These are phyloP conservation scores for Tricholoma flavovirens DNA, from an alignment of 768 basidiomycete genomes.

Conservation along the genomic window DNA sequence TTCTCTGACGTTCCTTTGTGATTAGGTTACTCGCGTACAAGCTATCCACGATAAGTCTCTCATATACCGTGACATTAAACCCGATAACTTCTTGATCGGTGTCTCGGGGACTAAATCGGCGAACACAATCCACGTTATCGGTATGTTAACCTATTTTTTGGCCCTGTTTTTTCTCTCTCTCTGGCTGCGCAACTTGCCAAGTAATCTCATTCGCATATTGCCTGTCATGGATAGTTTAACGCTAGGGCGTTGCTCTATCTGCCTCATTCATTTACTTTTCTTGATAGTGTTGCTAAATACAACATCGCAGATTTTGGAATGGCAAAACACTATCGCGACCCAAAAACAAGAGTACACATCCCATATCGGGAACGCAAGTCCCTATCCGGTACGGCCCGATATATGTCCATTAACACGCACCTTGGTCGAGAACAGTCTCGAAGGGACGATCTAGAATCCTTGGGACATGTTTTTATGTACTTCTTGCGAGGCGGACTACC, in stretches of 20 bases:
- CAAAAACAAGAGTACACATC: slow-evolving; percentile 95
- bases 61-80: slow-evolving; percentile 98
- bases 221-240: neutral
- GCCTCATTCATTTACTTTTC: neutral
- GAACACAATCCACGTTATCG: slow-evolving; percentile 82
- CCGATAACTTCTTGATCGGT: slow-evolving; percentile 98
- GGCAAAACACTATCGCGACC: slow-evolving; percentile 99
- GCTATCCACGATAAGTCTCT: slow-evolving; percentile 97
- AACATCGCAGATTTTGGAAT: slow-evolving; percentile 81
- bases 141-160: slow-evolving; percentile 37
- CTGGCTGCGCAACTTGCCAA: neutral
- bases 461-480: slow-evolving; percentile 99
- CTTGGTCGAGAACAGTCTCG: slow-evolving; percentile 92
- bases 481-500: slow-evolving; percentile 94
- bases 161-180: neutral
- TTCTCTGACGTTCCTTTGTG: slow-evolving; percentile 8
- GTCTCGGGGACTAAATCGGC: slow-evolving; percentile 88
- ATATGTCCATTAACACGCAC: slow-evolving; percentile 99
- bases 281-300: slow-evolving; percentile 7
- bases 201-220: neutral
- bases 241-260: neutral
- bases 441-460: slow-evolving; percentile 92
- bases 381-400: slow-evolving; percentile 91
- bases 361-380: slow-evolving; percentile 99
- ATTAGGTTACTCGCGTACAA: slow-evolving; percentile 91